Base-by-base conservation (phyloP, 2,329 filamentous ascomycete genomes). In the Colletotrichum musicola region DNA sequence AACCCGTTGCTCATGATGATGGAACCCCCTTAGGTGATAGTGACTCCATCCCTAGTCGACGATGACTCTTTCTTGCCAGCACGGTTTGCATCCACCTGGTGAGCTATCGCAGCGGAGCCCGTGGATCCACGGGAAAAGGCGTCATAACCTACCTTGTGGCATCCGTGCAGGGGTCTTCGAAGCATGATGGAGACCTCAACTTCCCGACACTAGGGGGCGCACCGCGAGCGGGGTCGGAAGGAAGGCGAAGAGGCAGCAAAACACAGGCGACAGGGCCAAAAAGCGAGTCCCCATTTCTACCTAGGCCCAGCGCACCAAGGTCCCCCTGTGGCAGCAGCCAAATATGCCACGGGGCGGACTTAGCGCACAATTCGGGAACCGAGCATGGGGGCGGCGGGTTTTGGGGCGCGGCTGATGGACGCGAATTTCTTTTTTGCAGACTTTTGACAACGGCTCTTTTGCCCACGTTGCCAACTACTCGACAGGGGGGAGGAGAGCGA, bases 41-140 rank as follows among this genome's bases (percentile, higher is more conserved):
- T 35, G 30, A 35, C 30, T 35, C 44, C 14, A 16, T 46, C 42
- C 42, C 18, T 18, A 10, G 14, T 18, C 30, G 47, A 68, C 13
- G 25, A 62, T 67, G 64, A 67, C 59, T 68, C 22, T 53, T 40
- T 68, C 64, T 67, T 40, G 54, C 60, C 60, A 64, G 46, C 53
- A 22, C 53, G 47, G 47, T 9, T 14, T 2, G 40, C 54, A 68
- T 54, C 54, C 61, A 64, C 65, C 54, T 49, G 59, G 47, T 68
- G 54, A 68, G 65, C 42, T 27, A 59, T 64, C 47, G 27, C 16
- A 61, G 53, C 42, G 42, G 60, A 59, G 47, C 65, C 49, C 4
- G 65, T 68, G 54, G 65, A 49, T 55, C 47, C 22, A 27, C 60
- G 64, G 64, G 54, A 49, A 68, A 64, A 59, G 54, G 61, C 65